Base-by-base conservation (phyloP, 768 basidiomycete species). In the Tricholoma flavovirens region DNA sequence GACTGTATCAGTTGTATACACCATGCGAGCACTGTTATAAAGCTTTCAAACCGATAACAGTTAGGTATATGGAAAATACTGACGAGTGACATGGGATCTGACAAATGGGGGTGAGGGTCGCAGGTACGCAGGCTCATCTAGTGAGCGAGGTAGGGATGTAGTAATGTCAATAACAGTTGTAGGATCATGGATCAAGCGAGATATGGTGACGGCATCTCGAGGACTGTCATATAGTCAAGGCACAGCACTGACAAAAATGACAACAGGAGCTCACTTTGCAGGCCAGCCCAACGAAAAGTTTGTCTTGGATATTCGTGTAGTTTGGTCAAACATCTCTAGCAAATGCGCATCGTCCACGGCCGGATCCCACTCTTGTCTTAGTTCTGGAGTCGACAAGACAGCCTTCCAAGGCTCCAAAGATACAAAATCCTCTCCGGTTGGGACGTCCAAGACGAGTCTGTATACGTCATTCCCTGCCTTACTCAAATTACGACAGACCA, bases 271-370 rank as follows among this genome's bases (percentile, higher is more conserved):
- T 65, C 66, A 96, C 94, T 88, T 94, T 55, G 93, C 94, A 55
- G 96, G 96, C 96, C 96, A 99, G 1, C 96, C 96, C 9, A 99
- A 72, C 6, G 86, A 86, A 67, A 92, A 98, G 60, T 93, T 90
- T 0, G 93, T 97, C 74, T 90, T 93, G 19, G 82, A 80, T 65
- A 99, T 88, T 57, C 93, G 77, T 7, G 93, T 96, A 59, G 81
- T 80, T 38, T 83, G 83, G 70, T 97, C 95, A 55, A 96, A 82
- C 72, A 91, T 77, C 71, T 98, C 94, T 38, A 98, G 73, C 14
- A 93, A 72, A 60, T 83, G 83, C 0, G 93, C 85, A 46, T 84
- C 82, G 60, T 95, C 90, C 15, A 97, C 96, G 35, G 94, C 88
- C 21, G 92, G 91, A 69, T 98, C 96, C 95, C 93, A 93, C 64